A percentile compares a stretch with the other conserved stretches of the same genome.
Conservation (phyloP, 2,329 filamentous ascomycete species). For the Aspergillus aculeatinus region DNA sequence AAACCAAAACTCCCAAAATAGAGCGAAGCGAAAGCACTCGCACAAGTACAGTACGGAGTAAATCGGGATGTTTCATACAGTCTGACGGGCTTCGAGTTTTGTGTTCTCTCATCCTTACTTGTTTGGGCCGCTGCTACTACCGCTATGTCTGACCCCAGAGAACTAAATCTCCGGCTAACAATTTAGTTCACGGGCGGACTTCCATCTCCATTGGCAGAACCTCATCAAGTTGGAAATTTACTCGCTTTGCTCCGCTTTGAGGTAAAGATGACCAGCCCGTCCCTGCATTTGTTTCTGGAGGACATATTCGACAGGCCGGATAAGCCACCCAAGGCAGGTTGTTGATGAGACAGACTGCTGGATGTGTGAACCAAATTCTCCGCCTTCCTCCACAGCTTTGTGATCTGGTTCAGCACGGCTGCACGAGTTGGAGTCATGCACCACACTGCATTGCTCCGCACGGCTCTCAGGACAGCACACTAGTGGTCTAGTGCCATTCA, state of each 20-base stretch:
- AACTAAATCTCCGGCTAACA: slow-evolving; percentile 21
- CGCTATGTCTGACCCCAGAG: slow-evolving; percentile 14
- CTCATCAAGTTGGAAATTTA: neutral
- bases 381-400: slow-evolving; percentile 13
- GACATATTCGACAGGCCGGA: too few species aligned
- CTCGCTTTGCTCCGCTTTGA: neutral
- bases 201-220: slow-evolving; percentile 14
- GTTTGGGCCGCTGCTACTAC: slow-evolving; percentile 16
- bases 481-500: slow-evolving; percentile 14
- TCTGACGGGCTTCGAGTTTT: slow-evolving; percentile 1
- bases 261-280: neutral
- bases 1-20: neutral
- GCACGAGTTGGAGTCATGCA: neutral
- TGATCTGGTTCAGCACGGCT: too few species aligned
- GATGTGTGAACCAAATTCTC: slow-evolving; percentile 12
- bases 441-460: slow-evolving; percentile 8
- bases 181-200: slow-evolving; percentile 13
- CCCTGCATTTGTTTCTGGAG: neutral
- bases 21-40: neutral
- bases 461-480: slow-evolving; percentile 12
- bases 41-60: neutral
- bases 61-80: neutral
- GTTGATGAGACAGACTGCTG: neutral
- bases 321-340: too few species aligned
- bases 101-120: slow-evolving; percentile 18